Percentiles rank a stretch among this genome's conserved stretches.
These are phyloP conservation scores for Pyrenophora tritici-repentis DNA, from an alignment of 2,329 filamentous ascomycete species.

Conservation along the genomic window DNA sequence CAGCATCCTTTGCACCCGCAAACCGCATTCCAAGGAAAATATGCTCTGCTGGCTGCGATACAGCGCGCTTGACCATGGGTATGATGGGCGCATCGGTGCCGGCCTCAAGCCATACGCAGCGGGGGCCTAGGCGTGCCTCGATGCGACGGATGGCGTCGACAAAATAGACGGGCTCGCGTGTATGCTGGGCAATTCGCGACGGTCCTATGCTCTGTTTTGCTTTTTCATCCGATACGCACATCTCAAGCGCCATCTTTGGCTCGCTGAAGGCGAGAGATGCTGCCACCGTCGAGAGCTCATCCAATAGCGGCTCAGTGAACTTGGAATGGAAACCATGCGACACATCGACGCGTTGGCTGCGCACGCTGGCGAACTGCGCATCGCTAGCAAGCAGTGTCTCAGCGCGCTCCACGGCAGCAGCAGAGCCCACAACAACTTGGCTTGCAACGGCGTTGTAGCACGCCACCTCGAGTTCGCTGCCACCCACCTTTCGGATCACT, in stretches of 20 bases:
- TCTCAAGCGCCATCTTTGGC: neutral
- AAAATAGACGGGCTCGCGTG: conserved; percentile 1
- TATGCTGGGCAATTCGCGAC: conserved; percentile 1
- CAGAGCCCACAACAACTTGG: too few relatives aligned
- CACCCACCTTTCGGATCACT: neutral
- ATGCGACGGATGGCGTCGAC: conserved; percentile 14
- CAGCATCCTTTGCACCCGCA: neutral
- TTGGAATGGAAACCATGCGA: too few relatives aligned
- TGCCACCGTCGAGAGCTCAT: too few relatives aligned
- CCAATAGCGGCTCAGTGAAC: too few relatives aligned
- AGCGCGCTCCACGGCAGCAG: too few relatives aligned
- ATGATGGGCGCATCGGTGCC: conserved; percentile 28
- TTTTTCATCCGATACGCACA: neutral
- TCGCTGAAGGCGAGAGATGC: neutral
- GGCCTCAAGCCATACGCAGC: conserved; percentile 28
- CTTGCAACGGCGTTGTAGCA: conserved; percentile 41
- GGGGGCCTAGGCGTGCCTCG: neutral
- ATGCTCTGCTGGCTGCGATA: neutral
- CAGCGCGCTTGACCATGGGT: conserved; percentile 27
- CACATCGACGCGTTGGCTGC: too few relatives aligned
- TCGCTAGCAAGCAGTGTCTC: too few relatives aligned
- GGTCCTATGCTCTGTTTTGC: neutral
- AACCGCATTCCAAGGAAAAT: neutral
- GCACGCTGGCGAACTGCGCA: too few relatives aligned
- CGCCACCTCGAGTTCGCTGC: conserved; percentile 32